phyloP scores from a whole-genome alignment of 805 yeast species.

The Wickerhamiella nectarea region DNA sequence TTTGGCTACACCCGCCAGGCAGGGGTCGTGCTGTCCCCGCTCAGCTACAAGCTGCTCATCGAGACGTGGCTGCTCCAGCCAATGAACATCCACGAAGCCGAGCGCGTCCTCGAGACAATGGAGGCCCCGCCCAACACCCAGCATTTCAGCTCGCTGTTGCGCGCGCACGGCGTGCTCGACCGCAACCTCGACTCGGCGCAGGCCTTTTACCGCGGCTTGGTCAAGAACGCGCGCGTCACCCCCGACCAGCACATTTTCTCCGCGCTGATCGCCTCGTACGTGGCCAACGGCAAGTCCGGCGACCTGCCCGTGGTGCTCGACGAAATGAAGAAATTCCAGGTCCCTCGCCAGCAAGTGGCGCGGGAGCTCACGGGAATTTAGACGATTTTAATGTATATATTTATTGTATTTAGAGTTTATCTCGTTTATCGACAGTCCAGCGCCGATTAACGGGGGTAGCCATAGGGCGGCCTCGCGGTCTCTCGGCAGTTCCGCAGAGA shows the following conservation, averaged over 20 bases:
- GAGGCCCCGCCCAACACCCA: constrained; percentile 22
- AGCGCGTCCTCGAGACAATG: constrained; percentile 25
- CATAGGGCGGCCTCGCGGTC: no score
- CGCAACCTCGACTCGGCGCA: constrained; percentile 26
- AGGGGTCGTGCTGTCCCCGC: constrained; percentile 26
- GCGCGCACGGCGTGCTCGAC: constrained; percentile 28
- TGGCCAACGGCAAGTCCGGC: constrained; percentile 23
- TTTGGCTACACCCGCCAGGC: constrained; percentile 22
- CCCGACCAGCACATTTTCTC: constrained; percentile 30
- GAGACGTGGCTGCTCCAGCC: constrained; percentile 26
- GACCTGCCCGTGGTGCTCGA: constrained; percentile 24
- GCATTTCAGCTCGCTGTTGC: constrained; percentile 29
- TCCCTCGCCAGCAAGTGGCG: constrained; percentile 15
- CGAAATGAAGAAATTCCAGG: constrained; percentile 25
- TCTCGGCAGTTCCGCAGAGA: no score
- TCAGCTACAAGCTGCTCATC: constrained; percentile 30
- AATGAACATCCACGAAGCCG: constrained; percentile 26
- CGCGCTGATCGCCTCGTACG: constrained; percentile 29
- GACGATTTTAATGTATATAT: neutral
- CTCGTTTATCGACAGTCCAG: no score
- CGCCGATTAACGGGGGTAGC: no score
- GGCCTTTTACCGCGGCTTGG: constrained; percentile 24
- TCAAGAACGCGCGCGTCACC: constrained; percentile 21
- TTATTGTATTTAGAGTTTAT: no score
- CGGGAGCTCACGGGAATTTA: neutral